phyloP scores from a whole-genome alignment of 768 basidiomycete genomes.

The Boletus vermiculosoides region DNA sequence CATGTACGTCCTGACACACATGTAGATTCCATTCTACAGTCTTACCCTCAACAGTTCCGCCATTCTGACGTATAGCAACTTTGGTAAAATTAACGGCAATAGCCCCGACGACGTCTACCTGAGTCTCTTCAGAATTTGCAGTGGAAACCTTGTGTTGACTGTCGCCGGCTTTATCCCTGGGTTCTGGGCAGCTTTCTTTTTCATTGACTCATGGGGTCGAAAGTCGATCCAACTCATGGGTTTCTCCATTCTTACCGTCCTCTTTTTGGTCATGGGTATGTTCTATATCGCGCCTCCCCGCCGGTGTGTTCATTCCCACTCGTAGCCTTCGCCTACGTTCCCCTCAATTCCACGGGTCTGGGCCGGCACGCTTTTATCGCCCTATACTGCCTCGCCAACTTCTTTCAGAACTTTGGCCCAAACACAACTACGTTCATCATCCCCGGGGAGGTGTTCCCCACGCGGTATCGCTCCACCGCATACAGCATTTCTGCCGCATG shows the following conservation, averaged over 20 bases:
- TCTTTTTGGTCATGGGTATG: slow-evolving; percentile 71
- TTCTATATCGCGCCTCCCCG: not conserved
- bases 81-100: slow-evolving; percentile 45
- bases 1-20: not conserved
- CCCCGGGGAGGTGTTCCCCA: slow-evolving; percentile 78
- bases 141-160: slow-evolving; percentile 18
- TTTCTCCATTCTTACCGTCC: slow-evolving; percentile 58
- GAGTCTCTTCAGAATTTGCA: slow-evolving; percentile 26
- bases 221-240: slow-evolving; percentile 77
- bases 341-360: slow-evolving; percentile 44
- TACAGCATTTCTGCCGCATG: slow-evolving; percentile 76
- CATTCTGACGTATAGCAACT: slow-evolving; percentile 69
- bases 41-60: slow-evolving; percentile 78
- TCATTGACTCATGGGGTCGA: slow-evolving; percentile 69
- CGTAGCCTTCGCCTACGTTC: slow-evolving; percentile 62
- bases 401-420: slow-evolving; percentile 19
- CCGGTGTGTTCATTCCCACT: not conserved
- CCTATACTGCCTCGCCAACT: slow-evolving; percentile 15
- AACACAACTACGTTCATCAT: slow-evolving; percentile 72
- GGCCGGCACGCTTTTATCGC: slow-evolving; percentile 57
- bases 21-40: slow-evolving; percentile 84
- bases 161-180: slow-evolving; percentile 36
- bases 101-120: slow-evolving; percentile 16
- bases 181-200: slow-evolving; percentile 64
- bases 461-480: slow-evolving; percentile 67